These are phyloP conservation scores for Coccomyxa subellipsoidea DNA, from an alignment of 163 green algal species.

Conservation along the genomic window DNA sequence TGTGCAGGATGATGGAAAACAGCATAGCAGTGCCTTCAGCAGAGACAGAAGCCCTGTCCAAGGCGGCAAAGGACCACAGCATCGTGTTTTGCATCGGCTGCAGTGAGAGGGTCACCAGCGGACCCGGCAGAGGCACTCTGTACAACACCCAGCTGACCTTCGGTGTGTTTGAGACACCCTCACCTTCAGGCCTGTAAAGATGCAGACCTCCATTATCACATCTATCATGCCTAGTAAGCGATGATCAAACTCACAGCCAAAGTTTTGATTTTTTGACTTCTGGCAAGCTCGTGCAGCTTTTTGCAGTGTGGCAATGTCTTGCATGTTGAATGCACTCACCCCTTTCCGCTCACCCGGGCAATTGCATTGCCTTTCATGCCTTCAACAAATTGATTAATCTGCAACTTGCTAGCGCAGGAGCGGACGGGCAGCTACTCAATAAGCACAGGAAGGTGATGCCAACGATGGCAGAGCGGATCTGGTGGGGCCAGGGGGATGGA, in stretches of 20 bases:
- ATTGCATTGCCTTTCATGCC: too few species aligned
- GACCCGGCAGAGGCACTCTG: not conserved
- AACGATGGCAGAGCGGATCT: not conserved
- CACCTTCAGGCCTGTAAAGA: too few species aligned
- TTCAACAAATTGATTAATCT: too few species aligned
- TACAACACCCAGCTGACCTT: not conserved
- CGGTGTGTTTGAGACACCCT: too few species aligned
- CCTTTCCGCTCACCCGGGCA: too few species aligned
- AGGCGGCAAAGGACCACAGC: not conserved
- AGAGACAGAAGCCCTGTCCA: not conserved
- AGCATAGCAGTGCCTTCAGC: not conserved
- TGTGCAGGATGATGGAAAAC: not conserved
- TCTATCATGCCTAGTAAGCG: too few species aligned
- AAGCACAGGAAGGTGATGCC: not conserved
- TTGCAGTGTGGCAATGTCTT: not conserved
- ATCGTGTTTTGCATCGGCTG: not conserved
- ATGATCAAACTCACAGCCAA: too few species aligned
- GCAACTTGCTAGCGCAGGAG: too few species aligned
- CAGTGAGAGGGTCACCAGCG: not conserved
- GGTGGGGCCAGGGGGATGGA: not conserved
- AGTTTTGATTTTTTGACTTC: too few species aligned
- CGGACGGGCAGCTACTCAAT: not conserved
- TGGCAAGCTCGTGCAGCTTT: too few species aligned
- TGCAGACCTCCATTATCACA: too few species aligned
- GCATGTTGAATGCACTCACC: not conserved